Percentiles rank a stretch among this genome's conserved stretches.
Conservation (phyloP, 2,329 filamentous ascomycete genomes). For the Fusarium piperis region DNA sequence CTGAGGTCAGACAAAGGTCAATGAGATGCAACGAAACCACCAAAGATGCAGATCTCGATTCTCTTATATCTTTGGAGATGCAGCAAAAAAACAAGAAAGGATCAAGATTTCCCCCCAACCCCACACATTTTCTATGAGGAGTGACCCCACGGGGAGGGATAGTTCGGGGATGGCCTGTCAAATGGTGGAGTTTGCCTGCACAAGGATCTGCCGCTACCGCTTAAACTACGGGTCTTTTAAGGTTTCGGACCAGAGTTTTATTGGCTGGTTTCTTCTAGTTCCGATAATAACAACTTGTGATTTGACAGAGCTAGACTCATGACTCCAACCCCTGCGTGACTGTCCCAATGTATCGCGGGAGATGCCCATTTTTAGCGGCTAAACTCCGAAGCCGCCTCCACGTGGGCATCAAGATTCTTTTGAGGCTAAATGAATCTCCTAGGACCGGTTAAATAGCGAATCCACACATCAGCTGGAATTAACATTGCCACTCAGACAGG, state of each 20-base stretch:
- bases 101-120: conserved; percentile 1
- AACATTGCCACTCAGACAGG: neutral
- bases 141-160: conserved; percentile 1
- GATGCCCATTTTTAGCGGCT: neutral
- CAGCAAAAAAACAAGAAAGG: neutral
- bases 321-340: neutral
- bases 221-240: neutral
- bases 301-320: neutral
- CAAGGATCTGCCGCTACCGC: neutral
- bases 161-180: neutral
- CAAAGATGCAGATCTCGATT: neutral
- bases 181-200: neutral
- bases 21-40: neutral
- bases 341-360: neutral
- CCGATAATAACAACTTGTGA: neutral
- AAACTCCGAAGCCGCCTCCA: neutral
- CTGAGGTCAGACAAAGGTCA: neutral
- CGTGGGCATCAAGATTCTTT: neutral
- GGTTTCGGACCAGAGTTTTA: neutral
- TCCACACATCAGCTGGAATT: neutral
- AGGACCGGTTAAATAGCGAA: neutral
- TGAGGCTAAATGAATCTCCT: neutral
- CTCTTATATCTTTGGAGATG: neutral
- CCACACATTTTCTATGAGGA: neutral
- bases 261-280: neutral